Conservation (phyloP, 1,139 yeast genomes). For the Nadsonia starkeyi-henricii region DNA sequence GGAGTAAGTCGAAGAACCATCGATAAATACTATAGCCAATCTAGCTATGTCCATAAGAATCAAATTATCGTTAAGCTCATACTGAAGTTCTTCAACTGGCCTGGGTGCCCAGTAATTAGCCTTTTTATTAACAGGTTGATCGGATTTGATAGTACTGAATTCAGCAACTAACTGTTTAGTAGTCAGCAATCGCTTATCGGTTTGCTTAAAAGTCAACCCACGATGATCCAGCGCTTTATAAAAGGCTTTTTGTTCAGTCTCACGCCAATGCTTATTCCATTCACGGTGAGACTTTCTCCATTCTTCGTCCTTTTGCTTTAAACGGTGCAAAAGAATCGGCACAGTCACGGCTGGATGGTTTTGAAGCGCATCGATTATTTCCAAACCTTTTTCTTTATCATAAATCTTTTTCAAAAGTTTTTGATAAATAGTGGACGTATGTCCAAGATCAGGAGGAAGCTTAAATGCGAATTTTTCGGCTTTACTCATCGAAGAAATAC, state of each 20-base stretch:
- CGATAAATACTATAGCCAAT: constrained; percentile 56
- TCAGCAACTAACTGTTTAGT: constrained; percentile 84
- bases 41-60: constrained; percentile 63
- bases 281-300: constrained; percentile 98
- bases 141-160: constrained; percentile 82
- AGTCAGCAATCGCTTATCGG: constrained; percentile 83
- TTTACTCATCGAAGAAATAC: constrained; percentile 83
- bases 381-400: constrained; percentile 89
- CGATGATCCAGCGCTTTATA: constrained; percentile 88
- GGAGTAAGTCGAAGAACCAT: constrained; percentile 61
- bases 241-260: constrained; percentile 88
- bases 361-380: constrained; percentile 89
- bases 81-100: constrained; percentile 70
- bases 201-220: constrained; percentile 90
- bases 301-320: constrained; percentile 96
- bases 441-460: constrained; percentile 88
- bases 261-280: constrained; percentile 99
- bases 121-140: constrained; percentile 72
- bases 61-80: constrained; percentile 48
- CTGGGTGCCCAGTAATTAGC: constrained; percentile 75
- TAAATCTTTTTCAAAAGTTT: constrained; percentile 85
- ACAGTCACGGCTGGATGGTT: constrained; percentile 92
- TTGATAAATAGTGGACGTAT: constrained; percentile 85
- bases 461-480: constrained; percentile 80
- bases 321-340: constrained; percentile 78